These are phyloP conservation scores for Hericium rajendrae DNA, from an alignment of 768 basidiomycete genomes.

Conservation along the genomic window DNA sequence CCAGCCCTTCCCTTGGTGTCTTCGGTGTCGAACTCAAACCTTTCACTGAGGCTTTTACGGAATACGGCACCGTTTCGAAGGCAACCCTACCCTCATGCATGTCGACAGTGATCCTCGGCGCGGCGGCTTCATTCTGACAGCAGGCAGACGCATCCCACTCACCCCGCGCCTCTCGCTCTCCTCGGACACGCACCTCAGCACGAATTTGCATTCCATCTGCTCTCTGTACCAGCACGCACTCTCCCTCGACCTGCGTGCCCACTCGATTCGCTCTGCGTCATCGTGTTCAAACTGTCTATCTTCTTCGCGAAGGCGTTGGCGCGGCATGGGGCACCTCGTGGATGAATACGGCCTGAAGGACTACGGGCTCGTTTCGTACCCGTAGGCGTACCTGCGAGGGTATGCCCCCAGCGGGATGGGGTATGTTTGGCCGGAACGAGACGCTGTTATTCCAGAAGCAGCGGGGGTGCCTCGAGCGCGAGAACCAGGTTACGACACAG, in stretches of 20 bases:
- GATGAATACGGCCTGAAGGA: slow-evolving; percentile 17
- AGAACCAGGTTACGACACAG: slow-evolving; percentile 22
- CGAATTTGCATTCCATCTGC: slow-evolving; percentile 44
- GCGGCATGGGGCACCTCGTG: slow-evolving; percentile 26
- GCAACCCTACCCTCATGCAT: slow-evolving; percentile 29
- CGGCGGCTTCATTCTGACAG: slow-evolving; percentile 34
- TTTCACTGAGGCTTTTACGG: slow-evolving; percentile 38
- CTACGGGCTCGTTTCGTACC: slow-evolving; percentile 20
- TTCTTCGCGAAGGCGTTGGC: slow-evolving; percentile 42
- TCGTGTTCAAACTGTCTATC: slow-evolving; percentile 35
- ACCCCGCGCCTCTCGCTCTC: background rate
- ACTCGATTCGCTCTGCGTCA: too few species aligned
- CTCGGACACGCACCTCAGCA: slow-evolving; percentile 25
- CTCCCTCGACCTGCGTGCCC: too few species aligned
- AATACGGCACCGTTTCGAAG: slow-evolving; percentile 32
- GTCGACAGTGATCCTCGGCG: slow-evolving; percentile 40
- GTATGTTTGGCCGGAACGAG: slow-evolving; percentile 26
- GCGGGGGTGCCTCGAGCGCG: slow-evolving; percentile 38
- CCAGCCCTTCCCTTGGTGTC: too few species aligned
- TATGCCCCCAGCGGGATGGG: slow-evolving; percentile 39
- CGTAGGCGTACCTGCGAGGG: slow-evolving; percentile 15
- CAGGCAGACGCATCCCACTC: slow-evolving; percentile 14
- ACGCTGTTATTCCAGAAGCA: slow-evolving; percentile 26
- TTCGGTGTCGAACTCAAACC: too few species aligned
- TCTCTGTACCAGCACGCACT: slow-evolving; percentile 47